Conservation (phyloP, 768 basidiomycete species). For the Macrocybe gigantea region DNA sequence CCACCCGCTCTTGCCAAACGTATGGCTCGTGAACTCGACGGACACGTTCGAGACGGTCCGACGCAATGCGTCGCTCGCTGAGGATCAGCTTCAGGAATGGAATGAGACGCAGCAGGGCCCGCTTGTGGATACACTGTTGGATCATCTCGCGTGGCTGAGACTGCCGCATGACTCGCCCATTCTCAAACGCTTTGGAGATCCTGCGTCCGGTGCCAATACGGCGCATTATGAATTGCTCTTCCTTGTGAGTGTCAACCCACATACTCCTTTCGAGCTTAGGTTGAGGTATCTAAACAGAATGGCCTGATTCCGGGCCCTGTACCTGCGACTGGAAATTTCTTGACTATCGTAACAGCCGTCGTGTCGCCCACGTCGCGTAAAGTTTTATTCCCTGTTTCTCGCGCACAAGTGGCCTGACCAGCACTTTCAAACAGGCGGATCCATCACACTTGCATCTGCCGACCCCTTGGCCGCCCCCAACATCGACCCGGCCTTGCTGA, state of each 20-base stretch:
- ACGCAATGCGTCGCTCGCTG: conserved; percentile 13
- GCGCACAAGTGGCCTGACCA: neutral
- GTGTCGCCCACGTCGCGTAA: conserved; percentile 7
- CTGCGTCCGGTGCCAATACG: conserved; percentile 21
- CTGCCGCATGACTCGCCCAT: conserved; percentile 15
- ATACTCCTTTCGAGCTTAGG: too few relatives aligned
- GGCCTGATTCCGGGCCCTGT: neutral
- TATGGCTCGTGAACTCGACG: conserved; percentile 20
- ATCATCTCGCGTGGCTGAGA: conserved; percentile 21
- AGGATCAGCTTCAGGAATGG: conserved; percentile 20
- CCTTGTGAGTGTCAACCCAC: conserved; percentile 12
- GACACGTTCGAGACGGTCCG: conserved; percentile 19
- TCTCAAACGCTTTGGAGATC: conserved; percentile 17
- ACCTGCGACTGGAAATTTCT: neutral
- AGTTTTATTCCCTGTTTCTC: neutral
- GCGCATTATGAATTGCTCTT: conserved; percentile 26
- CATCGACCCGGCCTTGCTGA: conserved; percentile 32
- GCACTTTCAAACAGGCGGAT: conserved; percentile 11
- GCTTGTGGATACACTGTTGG: conserved; percentile 13
- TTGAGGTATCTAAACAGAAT: conserved; percentile 2
- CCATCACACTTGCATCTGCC: conserved; percentile 25
- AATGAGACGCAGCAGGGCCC: conserved; percentile 20
- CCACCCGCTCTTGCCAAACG: conserved; percentile 17
- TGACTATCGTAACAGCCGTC: neutral
- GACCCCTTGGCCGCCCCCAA: conserved; percentile 32